Evolutionary conservation across 2,329 filamentous ascomycete genomes (phyloP).

Genomic region (Neofusicoccum laricinum): DNA sequence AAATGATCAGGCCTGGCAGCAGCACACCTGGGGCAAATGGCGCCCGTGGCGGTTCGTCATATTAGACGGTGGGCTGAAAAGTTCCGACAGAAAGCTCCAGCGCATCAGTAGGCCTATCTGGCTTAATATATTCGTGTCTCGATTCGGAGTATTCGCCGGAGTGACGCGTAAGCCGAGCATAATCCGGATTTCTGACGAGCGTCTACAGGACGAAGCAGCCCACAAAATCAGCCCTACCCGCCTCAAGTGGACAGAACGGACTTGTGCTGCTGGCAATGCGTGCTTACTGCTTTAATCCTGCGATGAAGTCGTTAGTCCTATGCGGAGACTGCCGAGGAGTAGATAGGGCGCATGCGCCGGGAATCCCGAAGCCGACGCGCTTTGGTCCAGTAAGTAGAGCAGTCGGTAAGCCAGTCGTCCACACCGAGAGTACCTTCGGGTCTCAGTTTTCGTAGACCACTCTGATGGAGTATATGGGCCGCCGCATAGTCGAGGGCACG

Average conservation of each 20-base stretch:
- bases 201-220: neutral
- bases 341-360: neutral
- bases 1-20: neutral
- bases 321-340: neutral
- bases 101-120: slow-evolving; percentile 2
- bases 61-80: neutral
- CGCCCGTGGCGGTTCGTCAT: slow-evolving; percentile 3
- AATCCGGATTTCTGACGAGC: neutral
- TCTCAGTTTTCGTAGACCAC: neutral
- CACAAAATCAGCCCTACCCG: neutral
- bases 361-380: neutral
- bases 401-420: neutral
- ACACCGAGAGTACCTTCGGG: neutral
- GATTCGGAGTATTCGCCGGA: neutral
- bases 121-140: slow-evolving; percentile 7
- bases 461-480: neutral
- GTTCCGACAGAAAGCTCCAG: neutral
- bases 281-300: neutral
- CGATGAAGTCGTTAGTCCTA: neutral
- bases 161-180: slow-evolving; percentile 8
- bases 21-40: neutral
- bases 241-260: neutral
- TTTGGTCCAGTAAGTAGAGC: neutral
- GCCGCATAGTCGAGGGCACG: neutral
- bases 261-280: neutral